phyloP scores from a whole-genome alignment of 441 rosid genomes.

The Croton laevigatus region DNA sequence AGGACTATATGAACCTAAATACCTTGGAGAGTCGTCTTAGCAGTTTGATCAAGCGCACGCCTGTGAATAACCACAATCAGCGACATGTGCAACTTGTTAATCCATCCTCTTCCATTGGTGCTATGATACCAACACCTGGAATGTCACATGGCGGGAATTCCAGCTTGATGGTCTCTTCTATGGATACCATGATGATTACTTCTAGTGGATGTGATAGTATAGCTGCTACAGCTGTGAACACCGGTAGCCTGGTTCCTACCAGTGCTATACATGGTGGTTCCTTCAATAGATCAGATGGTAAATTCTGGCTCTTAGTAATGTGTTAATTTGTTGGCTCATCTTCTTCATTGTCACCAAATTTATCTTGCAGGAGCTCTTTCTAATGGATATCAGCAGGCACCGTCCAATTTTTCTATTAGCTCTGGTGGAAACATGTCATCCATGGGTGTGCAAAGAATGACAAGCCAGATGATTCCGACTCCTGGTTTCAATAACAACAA shows the following conservation, averaged over 20 bases:
- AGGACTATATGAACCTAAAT: conserved; percentile 65
- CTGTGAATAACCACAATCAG: conserved; percentile 50
- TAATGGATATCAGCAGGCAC: conserved; percentile 83
- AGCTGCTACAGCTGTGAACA: conserved; percentile 47
- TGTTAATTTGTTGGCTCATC: conserved; percentile 9
- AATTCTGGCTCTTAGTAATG: conserved; percentile 8
- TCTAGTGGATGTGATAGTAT: conserved; percentile 51
- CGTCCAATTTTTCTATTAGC: conserved; percentile 63
- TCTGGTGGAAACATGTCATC: conserved; percentile 81
- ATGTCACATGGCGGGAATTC: conserved; percentile 71
- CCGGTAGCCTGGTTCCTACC: conserved; percentile 52
- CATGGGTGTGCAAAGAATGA: conserved; percentile 57
- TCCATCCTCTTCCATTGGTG: conserved; percentile 62
- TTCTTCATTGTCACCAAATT: conserved; percentile 4
- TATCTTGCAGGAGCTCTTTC: conserved; percentile 59
- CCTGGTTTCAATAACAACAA: conserved; percentile 70
- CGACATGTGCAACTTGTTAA: conserved; percentile 49
- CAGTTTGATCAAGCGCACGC: conserved; percentile 43
- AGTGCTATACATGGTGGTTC: conserved; percentile 59
- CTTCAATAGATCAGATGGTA: conserved; percentile 49
- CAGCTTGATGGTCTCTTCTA: conserved; percentile 59
- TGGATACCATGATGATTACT: conserved; percentile 58
- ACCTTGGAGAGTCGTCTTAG: conserved; percentile 77
- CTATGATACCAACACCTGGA: conserved; percentile 99
- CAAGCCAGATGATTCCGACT: conserved; percentile 98